Evolutionary conservation across 495 filamentous ascomycete genomes (phyloP), one percentile per base, ranked within the genome.

Genomic region (Aspergillus taichungensis): DNA sequence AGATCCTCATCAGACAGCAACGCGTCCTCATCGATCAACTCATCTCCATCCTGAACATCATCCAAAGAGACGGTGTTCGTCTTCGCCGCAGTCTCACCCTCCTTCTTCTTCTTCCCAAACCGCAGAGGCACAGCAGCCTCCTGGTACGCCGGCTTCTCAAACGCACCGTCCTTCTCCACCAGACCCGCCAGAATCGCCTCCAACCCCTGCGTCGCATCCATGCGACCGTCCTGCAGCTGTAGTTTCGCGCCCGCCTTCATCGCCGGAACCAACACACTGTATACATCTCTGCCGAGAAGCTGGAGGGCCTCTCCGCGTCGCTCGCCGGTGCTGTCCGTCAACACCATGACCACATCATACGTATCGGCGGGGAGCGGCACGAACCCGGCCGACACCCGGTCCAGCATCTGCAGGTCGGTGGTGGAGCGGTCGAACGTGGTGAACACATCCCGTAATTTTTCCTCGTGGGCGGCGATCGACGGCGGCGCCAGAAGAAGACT

Each of bases 401-500:
- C 92, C 43, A 99, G 86, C 92, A 99, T 99, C 60, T 97, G 94
- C 33, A 99, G 74, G 60, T 99, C 92, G 39, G 88, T 88, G 30
- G 73, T 67, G 45, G 69, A 62, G 54, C 87, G 84, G 59, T 87
- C 78, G 65, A 86, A 78, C 32, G 79, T 70, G 18, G 71, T 70
- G 51, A 83, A 74, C 30, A 81, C 60, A 30, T 58, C 62, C 33
- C 78, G 62, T 38, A 87, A 66, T 54, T 74, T 73, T 29, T 79
- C 74, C 10, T 81, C 80, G 50, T 83, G 79, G 8, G 82, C 74
- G 34, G 84, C 76, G 40, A 87, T 73, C 14, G 84, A 85, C n/a
- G 84, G 83, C 12, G 84, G 84, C 11, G 82, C 80, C 42, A 88
- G 77, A 34, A 87, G 74, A 45, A 88, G 78, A 7, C 74, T 85